Evolutionary conservation across 805 yeast genomes (phyloP), one percentile per base, ranked within the genome.

Genomic region (Debaryomyces hansenii): DNA sequence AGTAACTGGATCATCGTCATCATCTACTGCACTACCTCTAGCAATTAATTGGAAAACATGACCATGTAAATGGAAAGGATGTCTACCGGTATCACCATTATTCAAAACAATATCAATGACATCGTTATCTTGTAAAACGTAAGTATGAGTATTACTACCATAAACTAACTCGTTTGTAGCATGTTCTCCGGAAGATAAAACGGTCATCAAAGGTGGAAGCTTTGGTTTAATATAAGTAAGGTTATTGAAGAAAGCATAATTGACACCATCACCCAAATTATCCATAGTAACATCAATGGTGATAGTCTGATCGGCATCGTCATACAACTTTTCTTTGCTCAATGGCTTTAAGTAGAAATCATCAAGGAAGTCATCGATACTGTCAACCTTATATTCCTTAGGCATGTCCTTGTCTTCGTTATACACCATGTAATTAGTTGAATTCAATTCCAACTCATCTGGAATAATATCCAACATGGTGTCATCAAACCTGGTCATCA

Each of bases 31-130:
- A 15, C 62, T 68, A 3, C 81, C 79, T 60, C 82, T 77, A 41
- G 74, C 74, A 34, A 85, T 67, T 18, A 85, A 63, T 66, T 84
- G 90, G 72, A 85, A 84, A 41, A 64, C 75, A 59, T 85, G 90
- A 12, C 91, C 91, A 58, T 85, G 91, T 55, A 85, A 74, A 63
- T 85, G 91, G 80, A 85, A 85, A 18, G 90, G 90, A 63, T 85
- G 91, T 53, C 83, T 83, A 49, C 90, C 87, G 4, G 85, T 83
- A 63, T 90, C 97, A 58, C 74, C 75, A 60, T 90, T 91, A 61
- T 89, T 86, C 38, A 90, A 62, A 1, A 89, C 86, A 38, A 90
- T 67, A 56, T 90, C 96, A 40, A 91, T 75, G 34, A 84, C 77
- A 41, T 85, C 88, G 42, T 79, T 80, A 4, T 72, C 60, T 46